phyloP scores from a whole-genome alignment of 306 rosid genomes.

The Lathyrus aphaca region DNA sequence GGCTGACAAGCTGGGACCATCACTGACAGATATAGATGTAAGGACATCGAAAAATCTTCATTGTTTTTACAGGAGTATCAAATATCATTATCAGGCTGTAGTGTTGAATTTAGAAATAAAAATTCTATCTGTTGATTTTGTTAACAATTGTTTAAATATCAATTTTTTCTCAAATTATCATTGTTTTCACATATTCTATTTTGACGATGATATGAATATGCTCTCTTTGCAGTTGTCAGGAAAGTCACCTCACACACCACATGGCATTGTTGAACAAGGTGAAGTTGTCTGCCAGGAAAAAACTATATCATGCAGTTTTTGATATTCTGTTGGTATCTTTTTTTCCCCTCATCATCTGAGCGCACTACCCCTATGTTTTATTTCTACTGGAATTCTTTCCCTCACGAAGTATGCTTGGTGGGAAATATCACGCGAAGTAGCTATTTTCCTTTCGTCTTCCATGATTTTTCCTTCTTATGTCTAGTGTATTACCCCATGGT shows the following conservation, averaged over 20 bases:
- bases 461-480: not conserved
- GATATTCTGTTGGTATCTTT: constrained; percentile 51
- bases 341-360: constrained; percentile 43
- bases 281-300: constrained; percentile 60
- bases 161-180: constrained; percentile 24
- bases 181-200: constrained; percentile 27
- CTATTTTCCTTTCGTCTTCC: constrained; percentile 16
- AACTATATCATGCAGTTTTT: constrained; percentile 55
- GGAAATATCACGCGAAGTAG: constrained; percentile 31
- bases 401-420: constrained; percentile 33
- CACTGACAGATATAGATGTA: constrained; percentile 91
- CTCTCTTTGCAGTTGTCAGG: constrained; percentile 75
- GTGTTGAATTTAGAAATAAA: constrained; percentile 18
- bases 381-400: constrained; percentile 41
- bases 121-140: constrained; percentile 8
- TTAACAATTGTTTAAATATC: constrained; percentile 24
- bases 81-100: constrained; percentile 28
- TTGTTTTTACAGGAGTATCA: constrained; percentile 27
- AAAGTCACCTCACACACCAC: constrained; percentile 61
- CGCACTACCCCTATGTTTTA: constrained; percentile 37
- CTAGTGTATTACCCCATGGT: not conserved
- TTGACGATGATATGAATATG: constrained; percentile 34
- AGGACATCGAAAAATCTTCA: constrained; percentile 39
- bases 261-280: constrained; percentile 86
- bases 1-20: constrained; percentile 93